Conservation (phyloP, 2,329 filamentous ascomycete genomes). For the Parastagonospora nodorum region DNA sequence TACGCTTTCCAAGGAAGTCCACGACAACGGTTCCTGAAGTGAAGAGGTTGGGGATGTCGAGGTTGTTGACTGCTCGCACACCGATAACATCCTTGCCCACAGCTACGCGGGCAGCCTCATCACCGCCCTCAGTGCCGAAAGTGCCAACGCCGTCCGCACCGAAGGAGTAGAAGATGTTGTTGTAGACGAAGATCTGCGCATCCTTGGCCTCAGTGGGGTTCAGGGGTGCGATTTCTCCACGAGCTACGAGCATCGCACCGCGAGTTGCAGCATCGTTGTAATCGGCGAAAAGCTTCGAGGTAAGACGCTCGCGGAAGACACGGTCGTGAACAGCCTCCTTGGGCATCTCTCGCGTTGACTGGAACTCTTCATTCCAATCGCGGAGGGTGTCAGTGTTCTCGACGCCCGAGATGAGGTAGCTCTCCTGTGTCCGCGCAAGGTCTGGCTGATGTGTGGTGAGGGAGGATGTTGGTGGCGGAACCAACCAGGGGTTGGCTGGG, state of each 20-base stretch:
- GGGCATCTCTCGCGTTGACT: constrained; percentile 92
- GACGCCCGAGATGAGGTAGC: constrained; percentile 84
- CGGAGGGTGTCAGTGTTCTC: constrained; percentile 93
- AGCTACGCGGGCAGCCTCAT: constrained; percentile 93
- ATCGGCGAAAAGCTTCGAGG: constrained; percentile 95
- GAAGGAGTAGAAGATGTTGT: constrained; percentile 99
- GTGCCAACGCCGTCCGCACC: constrained; percentile 97
- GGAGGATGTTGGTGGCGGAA: constrained; percentile 69
- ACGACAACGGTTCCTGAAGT: constrained; percentile 95
- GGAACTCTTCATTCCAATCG: constrained; percentile 99
- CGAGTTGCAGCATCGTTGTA: constrained; percentile 95
- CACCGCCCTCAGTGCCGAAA: constrained; percentile 93
- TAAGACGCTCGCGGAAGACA: constrained; percentile 91
- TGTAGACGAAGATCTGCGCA: constrained; percentile 98
- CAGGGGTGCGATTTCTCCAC: constrained; percentile 88
- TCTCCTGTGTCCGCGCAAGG: constrained; percentile 88
- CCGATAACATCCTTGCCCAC: constrained; percentile 96
- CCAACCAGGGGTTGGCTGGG: constrained; percentile 89
- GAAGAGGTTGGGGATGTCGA: constrained; percentile 92
- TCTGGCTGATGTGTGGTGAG: constrained; percentile 77
- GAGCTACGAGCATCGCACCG: constrained; percentile 88
- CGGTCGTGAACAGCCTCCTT: constrained; percentile 93
- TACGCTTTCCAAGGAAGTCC: constrained; percentile 94
- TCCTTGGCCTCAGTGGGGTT: constrained; percentile 93
- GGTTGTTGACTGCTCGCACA: constrained; percentile 92